A percentile compares a stretch with the other conserved stretches of the same genome.
These are phyloP conservation scores for Parasitella parasitica DNA, from an alignment of 371 early-diverging fungal genomes.

Conservation along the genomic window DNA sequence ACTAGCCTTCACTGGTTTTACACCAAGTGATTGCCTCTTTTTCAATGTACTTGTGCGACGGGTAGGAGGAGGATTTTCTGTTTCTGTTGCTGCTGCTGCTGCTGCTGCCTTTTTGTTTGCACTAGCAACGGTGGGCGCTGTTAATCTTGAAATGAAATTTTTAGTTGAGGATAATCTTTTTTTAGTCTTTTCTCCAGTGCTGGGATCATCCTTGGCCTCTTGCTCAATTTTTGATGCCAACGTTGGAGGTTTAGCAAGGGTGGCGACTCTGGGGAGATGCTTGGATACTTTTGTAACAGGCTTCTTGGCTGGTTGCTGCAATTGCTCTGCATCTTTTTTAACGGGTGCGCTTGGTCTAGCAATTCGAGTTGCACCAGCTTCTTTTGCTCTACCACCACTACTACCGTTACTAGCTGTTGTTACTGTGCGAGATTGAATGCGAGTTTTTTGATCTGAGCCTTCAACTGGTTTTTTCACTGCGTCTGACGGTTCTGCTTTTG, in stretches of 20 bases:
- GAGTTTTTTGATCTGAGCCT: background rate
- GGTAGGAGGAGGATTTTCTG: background rate
- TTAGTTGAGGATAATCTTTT: constrained; percentile 10
- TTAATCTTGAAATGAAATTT: constrained; percentile 18
- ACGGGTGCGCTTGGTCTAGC: background rate
- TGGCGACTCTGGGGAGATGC: constrained; percentile 3
- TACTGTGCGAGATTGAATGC: background rate
- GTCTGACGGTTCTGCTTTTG: background rate
- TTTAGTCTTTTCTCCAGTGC: background rate
- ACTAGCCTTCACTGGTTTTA: background rate
- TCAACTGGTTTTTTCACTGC: background rate
- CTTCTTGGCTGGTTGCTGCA: background rate
- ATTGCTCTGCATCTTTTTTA: background rate
- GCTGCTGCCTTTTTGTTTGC: constrained; percentile 11
- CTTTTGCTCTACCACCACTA: background rate
- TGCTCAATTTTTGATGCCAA: background rate
- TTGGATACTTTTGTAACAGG: constrained; percentile 1
- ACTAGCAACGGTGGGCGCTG: constrained; percentile 19
- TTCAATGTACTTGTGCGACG: background rate
- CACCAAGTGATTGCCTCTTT: background rate
- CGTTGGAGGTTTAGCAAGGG: background rate
- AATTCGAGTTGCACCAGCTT: constrained; percentile 7
- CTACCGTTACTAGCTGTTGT: background rate
- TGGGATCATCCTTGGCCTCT: background rate
- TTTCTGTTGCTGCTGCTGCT: background rate